phyloP scores from a whole-genome alignment of 2,329 filamentous ascomycete genomes.

The Fusarium pilosicola region DNA sequence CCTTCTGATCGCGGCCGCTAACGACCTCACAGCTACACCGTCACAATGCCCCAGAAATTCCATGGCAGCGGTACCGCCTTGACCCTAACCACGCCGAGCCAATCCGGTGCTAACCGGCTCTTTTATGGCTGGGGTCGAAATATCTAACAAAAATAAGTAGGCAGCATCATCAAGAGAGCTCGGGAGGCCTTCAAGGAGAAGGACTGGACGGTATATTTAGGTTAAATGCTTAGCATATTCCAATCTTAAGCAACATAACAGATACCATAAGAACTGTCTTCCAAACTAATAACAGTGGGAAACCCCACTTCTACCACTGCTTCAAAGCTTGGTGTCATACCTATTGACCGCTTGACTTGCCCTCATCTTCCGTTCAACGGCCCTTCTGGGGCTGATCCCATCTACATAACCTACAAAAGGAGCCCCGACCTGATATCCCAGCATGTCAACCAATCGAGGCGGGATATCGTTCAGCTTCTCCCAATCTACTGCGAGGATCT shows the following conservation, averaged over 20 bases:
- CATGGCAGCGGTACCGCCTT: neutral
- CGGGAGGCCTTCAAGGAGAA: rapidly evolving
- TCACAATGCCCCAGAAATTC: too few relatives aligned
- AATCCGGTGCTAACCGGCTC: neutral
- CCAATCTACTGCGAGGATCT: neutral
- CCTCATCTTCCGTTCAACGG: neutral
- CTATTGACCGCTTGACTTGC: rapidly evolving
- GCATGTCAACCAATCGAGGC: neutral
- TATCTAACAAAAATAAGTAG: neutral
- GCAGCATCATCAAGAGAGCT: neutral
- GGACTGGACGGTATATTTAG: neutral
- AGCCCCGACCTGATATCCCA: neutral
- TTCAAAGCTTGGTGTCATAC: neutral
- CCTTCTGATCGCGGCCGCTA: too few relatives aligned
- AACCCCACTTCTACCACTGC: neutral
- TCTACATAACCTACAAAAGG: neutral
- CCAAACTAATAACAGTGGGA: rapidly evolving
- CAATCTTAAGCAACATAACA: too few relatives aligned
- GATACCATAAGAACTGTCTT: too few relatives aligned
- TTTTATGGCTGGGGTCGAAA: neutral
- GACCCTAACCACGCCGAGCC: neutral
- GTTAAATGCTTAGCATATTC: neutral
- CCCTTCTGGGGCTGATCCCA: neutral
- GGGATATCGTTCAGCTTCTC: neutral
- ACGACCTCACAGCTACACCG: too few relatives aligned